phyloP scores from a whole-genome alignment of 345 rosid species.

The Mangifera indica region DNA sequence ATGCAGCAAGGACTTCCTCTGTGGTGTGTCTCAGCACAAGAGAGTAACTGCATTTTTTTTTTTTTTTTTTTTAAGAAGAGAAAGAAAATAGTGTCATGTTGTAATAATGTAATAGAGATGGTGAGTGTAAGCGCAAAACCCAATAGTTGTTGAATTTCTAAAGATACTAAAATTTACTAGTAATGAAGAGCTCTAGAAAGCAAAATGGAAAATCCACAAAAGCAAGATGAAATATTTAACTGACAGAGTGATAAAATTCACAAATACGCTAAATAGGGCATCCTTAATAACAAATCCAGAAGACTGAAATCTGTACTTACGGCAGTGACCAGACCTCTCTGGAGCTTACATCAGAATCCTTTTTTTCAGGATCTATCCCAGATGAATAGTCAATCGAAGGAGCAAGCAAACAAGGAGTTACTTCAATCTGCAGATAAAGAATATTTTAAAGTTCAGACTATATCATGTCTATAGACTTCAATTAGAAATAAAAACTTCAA shows the following conservation, averaged over 20 bases:
- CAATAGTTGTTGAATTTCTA: background rate
- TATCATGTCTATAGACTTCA: slow-evolving; percentile 8
- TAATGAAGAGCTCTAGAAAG: background rate
- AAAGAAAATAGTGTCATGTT: slow-evolving; percentile 4
- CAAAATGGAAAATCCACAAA: too few species aligned
- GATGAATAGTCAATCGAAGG: slow-evolving; percentile 41
- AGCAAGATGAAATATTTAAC: background rate
- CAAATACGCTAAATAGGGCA: slow-evolving; percentile 10
- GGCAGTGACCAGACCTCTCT: slow-evolving; percentile 75
- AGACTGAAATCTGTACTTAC: slow-evolving; percentile 48
- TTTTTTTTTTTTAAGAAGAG: slow-evolving; percentile 7
- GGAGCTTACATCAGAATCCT: slow-evolving; percentile 41
- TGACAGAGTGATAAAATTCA: background rate
- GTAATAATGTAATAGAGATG: slow-evolving; percentile 7
- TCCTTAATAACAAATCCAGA: background rate
- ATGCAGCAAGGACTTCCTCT: slow-evolving; percentile 89
- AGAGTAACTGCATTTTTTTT: slow-evolving; percentile 60
- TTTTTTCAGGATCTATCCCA: slow-evolving; percentile 27
- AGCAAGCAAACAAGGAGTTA: slow-evolving; percentile 83
- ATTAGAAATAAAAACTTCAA: background rate
- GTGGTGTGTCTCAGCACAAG: slow-evolving; percentile 93
- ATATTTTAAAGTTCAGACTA: slow-evolving; percentile 24
- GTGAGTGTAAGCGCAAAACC: background rate
- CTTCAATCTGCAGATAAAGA: slow-evolving; percentile 68
- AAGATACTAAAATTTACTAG: background rate